Base-by-base conservation (phyloP, 1,284 basidiomycete genomes). In the Rhodotorula glutinis region DNA sequence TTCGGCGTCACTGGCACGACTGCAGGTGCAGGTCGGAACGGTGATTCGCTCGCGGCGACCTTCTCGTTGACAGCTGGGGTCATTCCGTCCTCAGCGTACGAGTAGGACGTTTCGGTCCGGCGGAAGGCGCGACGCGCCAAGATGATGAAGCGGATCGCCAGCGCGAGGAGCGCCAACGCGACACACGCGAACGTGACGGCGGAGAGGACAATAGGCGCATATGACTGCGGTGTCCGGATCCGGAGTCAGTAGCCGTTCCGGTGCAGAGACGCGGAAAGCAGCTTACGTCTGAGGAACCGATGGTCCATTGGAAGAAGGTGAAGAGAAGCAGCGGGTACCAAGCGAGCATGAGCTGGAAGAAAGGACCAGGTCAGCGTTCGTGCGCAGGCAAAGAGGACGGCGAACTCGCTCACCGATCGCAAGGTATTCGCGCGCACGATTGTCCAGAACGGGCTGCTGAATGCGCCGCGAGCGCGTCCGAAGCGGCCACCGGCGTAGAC, bases 251-350 rank as follows among this genome's bases (percentile, higher is more conserved):
- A 25, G 41, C 5, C 19, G 11, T 17, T 44, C 27, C 2, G 17
- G 21, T 17, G 13, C 7, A 19, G 17, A 16, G 11, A 23, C 41
- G 29, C 10, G 33, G 10, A 19, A 4, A 25, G 41, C 10, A 4
- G 25, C 66, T 52, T 16, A 68, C 66, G 17, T 67, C 57, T 3
- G 29, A 30, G 0, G 53, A 58, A 0, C 72, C 72, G 44, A 95
- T 82, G 0, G 88, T 89, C 90, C 91, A 95, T 77, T 95, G 92
- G 79, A 88, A 91, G 76, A 95, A 85, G 11, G 85, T 81, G 75
- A 95, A 91, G 66, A 89, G 84, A 71, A 86, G 79, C 63, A 92
- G 80, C 13, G 92, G 92, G 57, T 85, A 80, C 69, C 86, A 81
- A 44, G 83, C 80, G 58, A 89, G 79, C 30, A 92, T 77, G 29